These are phyloP conservation scores for Fabrea salina DNA, from an alignment of 169 alveolate genomes.

Conservation along the genomic window DNA sequence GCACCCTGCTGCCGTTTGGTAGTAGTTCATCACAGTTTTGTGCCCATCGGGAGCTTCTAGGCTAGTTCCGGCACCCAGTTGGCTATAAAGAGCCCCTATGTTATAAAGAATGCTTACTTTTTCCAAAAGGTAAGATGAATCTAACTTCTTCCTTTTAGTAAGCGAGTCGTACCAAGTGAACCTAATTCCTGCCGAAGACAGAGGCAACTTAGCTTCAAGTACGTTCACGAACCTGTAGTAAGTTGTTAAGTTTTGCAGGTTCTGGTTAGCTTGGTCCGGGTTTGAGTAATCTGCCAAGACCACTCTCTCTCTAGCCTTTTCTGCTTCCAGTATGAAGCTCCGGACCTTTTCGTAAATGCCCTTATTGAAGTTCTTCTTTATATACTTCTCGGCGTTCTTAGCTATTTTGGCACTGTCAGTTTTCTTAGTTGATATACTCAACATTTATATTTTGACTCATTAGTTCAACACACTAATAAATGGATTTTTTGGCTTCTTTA, in stretches of 20 bases:
- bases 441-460: not conserved
- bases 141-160: not conserved
- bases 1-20: conserved; percentile 27
- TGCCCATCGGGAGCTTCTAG: not conserved
- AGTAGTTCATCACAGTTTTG: conserved; percentile 15
- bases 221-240: conserved; percentile 12
- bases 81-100: conserved; percentile 31
- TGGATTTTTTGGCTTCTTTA: no score
- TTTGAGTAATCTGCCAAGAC: not conserved
- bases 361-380: conserved; percentile 18
- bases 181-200: not conserved
- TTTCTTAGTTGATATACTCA: conserved; percentile 4
- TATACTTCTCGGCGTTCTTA: conserved; percentile 26
- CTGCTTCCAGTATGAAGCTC: conserved; percentile 5
- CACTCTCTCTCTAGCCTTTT: not conserved
- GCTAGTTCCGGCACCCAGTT: conserved; percentile 12
- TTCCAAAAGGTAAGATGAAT: conserved; percentile 6
- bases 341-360: conserved; percentile 15
- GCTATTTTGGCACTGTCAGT: conserved; percentile 22
- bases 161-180: conserved; percentile 31
- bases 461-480: no score
- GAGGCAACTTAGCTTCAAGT: not conserved
- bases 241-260: not conserved
- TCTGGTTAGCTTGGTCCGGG: not conserved
- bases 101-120: conserved; percentile 17